Evolutionary conservation across 1,139 yeast species (phyloP), one percentile per base, ranked within the genome.

Genomic region (Hyphopichia wangnamkhiaoensis): DNA sequence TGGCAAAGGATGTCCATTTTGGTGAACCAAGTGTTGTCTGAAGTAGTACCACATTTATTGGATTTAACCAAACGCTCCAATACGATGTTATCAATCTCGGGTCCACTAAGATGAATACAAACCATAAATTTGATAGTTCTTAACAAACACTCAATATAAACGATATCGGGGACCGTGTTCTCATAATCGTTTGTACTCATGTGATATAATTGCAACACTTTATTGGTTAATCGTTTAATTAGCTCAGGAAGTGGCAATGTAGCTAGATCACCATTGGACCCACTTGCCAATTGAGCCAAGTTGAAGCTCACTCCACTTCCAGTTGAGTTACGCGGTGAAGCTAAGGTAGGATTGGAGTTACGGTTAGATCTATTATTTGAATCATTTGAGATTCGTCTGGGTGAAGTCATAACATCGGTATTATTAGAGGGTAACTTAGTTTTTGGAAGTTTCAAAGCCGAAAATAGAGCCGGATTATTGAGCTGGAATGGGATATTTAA

Each of bases 81-180:
- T 1, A 75, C 68, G 0, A 57, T 58, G 1, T 62, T 51, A 31
- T 72, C 69, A 48, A 82, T 61, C 4, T 76, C 81, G 10, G 76
- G 71, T 4, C 82, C 81, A 5, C 56, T 50, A 12, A 74, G 57
- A 43, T 74, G 73, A 5, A 82, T 63, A 9, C 72, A 60, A 1
- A 84, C 72, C 74, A 86, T 74, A 39, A 87, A 72, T 43, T 79
- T 80, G 23, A 84, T 65, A 36, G 76, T 76, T 40, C 96, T 71
- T 30, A 90, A 52, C 4, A 85, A 68, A 3, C 84, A 73, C 48
- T 89, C 96, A 33, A 87, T 81, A 48, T 82, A 86, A 0, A 90
- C 91, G 3, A 85, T 62, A 46, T 84, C 93, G 0, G 98, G 98
- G 0, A 85, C 91, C 49, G 79, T 79, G 49, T 91, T 95, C 44